Percentiles rank a stretch among this genome's conserved stretches.
Conservation (phyloP, 225 moss, liverwort and hornwort genomes). For the Physcomitrium patens region DNA sequence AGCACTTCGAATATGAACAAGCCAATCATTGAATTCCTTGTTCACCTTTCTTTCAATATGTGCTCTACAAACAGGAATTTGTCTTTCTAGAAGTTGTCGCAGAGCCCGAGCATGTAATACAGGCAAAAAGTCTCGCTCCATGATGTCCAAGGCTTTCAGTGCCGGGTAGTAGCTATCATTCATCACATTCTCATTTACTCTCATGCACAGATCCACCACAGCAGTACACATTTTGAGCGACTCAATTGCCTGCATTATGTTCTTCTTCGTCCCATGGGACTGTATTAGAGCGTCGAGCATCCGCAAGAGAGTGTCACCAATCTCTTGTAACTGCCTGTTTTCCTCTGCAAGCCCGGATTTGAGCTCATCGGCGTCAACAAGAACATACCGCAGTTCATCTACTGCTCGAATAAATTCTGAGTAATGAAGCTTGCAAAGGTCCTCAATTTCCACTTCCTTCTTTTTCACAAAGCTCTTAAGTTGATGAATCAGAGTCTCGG, state of each 20-base stretch:
- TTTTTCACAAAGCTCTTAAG: constrained; percentile 89
- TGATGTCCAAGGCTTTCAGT: constrained; percentile 81
- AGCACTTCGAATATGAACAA: constrained; percentile 77
- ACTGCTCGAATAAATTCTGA: constrained; percentile 97
- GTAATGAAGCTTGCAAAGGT: constrained; percentile 96
- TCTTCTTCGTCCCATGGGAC: constrained; percentile 90
- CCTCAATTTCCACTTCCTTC: constrained; percentile 98
- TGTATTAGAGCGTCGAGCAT: constrained; percentile 87
- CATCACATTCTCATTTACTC: constrained; percentile 79
- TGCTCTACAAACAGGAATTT: constrained; percentile 84
- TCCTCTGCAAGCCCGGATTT: constrained; percentile 87
- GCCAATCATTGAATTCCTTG: constrained; percentile 71
- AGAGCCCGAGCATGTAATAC: constrained; percentile 84
- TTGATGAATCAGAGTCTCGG: constrained; percentile 90
- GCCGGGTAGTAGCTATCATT: constrained; percentile 94
- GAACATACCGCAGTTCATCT: constrained; percentile 90
- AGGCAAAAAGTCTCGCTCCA: constrained; percentile 91
- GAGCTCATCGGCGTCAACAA: constrained; percentile 92
- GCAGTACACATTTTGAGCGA: constrained; percentile 88
- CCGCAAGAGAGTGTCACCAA: constrained; percentile 68
- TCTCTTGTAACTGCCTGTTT: constrained; percentile 84
- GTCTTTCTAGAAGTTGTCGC: constrained; percentile 76
- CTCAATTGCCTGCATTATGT: constrained; percentile 79
- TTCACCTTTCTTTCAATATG: constrained; percentile 89
- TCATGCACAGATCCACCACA: constrained; percentile 81